phyloP scores from a whole-genome alignment of 805 yeast genomes.

The Cyberlindnera nakhonratchasimensis region DNA sequence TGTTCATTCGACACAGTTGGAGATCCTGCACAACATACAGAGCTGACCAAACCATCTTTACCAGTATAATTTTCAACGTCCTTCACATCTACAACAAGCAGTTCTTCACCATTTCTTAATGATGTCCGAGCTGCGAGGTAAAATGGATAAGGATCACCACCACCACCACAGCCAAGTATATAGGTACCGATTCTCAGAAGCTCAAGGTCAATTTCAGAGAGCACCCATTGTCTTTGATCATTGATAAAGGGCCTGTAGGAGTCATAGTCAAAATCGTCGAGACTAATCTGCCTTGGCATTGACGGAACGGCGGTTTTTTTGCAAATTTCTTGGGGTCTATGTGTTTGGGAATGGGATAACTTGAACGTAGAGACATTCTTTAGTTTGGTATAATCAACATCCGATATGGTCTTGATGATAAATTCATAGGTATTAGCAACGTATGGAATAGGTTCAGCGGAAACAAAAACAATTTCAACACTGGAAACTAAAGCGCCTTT shows the following conservation, averaged over 20 bases:
- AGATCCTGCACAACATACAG: slow-evolving; percentile 30
- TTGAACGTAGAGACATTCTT: too few relatives aligned
- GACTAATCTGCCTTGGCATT: too few relatives aligned
- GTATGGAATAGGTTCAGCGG: slow-evolving; percentile 31
- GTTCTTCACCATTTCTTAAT: slow-evolving; percentile 35
- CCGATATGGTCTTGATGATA: slow-evolving; percentile 21
- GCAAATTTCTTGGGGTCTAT: too few relatives aligned
- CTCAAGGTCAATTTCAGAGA: slow-evolving; percentile 34
- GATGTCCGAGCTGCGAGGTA: slow-evolving; percentile 34
- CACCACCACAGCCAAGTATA: slow-evolving; percentile 50
- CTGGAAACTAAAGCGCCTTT: slow-evolving; percentile 28
- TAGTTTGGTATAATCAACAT: slow-evolving; percentile 24
- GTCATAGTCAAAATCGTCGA: slow-evolving; percentile 25
- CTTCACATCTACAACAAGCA: slow-evolving; percentile 31
- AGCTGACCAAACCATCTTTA: slow-evolving; percentile 29
- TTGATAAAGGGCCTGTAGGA: slow-evolving; percentile 18
- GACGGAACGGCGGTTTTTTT: too few relatives aligned
- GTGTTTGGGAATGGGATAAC: too few relatives aligned
- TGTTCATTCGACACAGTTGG: slow-evolving; percentile 29
- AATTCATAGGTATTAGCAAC: slow-evolving; percentile 29
- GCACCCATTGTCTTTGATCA: slow-evolving; percentile 25
- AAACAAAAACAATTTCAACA: slow-evolving; percentile 26
- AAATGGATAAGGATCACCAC: slow-evolving; percentile 44
- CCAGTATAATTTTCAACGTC: slow-evolving; percentile 10
- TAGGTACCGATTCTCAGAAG: slow-evolving; percentile 42